These are phyloP conservation scores for Dissophora ornata DNA, from an alignment of 192 early-diverging fungal genomes.

Conservation along the genomic window DNA sequence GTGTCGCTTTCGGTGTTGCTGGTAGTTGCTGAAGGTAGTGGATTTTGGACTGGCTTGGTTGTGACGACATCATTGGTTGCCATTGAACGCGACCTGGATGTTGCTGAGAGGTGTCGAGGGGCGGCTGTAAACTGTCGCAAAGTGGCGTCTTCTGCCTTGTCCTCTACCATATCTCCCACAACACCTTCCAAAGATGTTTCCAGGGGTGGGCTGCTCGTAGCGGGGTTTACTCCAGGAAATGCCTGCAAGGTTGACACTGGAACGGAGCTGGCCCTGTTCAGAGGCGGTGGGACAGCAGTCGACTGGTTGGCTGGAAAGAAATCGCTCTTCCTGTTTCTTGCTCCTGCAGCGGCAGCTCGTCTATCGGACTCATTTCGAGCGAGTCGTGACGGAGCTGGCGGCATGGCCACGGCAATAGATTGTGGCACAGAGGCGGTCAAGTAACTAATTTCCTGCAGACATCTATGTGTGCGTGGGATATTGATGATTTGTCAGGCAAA, in stretches of 20 bases:
- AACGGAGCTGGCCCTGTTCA: constrained; percentile 32
- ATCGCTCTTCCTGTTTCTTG: constrained; percentile 42
- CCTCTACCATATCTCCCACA: constrained; percentile 19
- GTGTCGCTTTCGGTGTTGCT: background rate
- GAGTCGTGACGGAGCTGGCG: constrained; percentile 28
- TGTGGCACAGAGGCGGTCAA: constrained; percentile 59
- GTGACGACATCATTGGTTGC: constrained; percentile 5
- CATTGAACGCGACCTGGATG: constrained; percentile 20
- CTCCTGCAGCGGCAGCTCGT: constrained; percentile 17
- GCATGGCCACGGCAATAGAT: constrained; percentile 32
- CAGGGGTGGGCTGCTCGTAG: background rate
- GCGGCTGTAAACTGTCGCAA: constrained; percentile 38
- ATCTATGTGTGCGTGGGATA: constrained; percentile 42
- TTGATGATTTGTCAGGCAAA: no score
- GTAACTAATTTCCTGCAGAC: constrained; percentile 71
- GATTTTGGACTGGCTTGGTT: constrained; percentile 9
- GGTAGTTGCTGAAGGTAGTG: background rate
- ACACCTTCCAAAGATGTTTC: constrained; percentile 1
- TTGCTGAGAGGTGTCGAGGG: background rate
- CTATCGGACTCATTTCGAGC: constrained; percentile 38
- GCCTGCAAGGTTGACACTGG: constrained; percentile 24
- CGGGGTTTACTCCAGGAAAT: constrained; percentile 15
- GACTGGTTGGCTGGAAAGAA: constrained; percentile 19
- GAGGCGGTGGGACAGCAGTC: constrained; percentile 18
- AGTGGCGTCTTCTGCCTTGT: constrained; percentile 59